phyloP scores from a whole-genome alignment of 2,329 filamentous ascomycete genomes.

The Phoma sp. region DNA sequence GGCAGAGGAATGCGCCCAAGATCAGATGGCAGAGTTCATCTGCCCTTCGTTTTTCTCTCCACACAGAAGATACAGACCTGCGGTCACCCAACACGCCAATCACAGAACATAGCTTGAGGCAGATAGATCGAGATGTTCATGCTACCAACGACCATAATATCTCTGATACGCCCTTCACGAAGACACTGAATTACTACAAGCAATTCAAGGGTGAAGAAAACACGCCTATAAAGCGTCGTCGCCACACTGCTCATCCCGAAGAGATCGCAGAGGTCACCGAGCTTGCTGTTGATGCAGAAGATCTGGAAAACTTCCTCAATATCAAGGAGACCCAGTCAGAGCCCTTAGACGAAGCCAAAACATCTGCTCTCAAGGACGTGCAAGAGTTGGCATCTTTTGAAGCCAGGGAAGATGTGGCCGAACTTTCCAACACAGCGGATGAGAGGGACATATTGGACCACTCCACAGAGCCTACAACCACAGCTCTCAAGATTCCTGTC shows the following conservation, averaged over 20 bases:
- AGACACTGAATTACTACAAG: slow-evolving; percentile 28
- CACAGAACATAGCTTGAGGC: neutral
- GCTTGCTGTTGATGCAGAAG: slow-evolving; percentile 2
- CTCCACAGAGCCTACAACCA: neutral
- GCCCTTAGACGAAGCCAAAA: neutral
- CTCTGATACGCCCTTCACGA: slow-evolving; percentile 24
- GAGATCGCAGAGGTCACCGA: slow-evolving; percentile 26
- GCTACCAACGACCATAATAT: slow-evolving; percentile 8
- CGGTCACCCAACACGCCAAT: neutral
- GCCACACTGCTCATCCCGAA: slow-evolving; percentile 29
- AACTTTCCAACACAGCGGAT: neutral
- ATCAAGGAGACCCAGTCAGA: neutral
- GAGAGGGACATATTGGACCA: neutral
- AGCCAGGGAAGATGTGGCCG: slow-evolving; percentile 15
- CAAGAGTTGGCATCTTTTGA: slow-evolving; percentile 19
- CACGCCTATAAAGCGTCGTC: slow-evolving; percentile 20
- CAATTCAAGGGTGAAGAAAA: slow-evolving; percentile 20
- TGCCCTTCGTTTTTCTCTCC: neutral
- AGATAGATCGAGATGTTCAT: slow-evolving; percentile 8
- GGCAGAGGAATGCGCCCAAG: neutral
- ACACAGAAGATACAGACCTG: neutral
- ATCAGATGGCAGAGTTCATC: neutral
- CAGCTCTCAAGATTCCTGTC: neutral
- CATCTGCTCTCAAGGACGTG: slow-evolving; percentile 5
- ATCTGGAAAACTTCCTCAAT: neutral